Percentiles rank a stretch among this genome's conserved stretches.
These are phyloP conservation scores for Papiliotrema terrestris DNA, from an alignment of 1,284 basidiomycete species.

Conservation along the genomic window DNA sequence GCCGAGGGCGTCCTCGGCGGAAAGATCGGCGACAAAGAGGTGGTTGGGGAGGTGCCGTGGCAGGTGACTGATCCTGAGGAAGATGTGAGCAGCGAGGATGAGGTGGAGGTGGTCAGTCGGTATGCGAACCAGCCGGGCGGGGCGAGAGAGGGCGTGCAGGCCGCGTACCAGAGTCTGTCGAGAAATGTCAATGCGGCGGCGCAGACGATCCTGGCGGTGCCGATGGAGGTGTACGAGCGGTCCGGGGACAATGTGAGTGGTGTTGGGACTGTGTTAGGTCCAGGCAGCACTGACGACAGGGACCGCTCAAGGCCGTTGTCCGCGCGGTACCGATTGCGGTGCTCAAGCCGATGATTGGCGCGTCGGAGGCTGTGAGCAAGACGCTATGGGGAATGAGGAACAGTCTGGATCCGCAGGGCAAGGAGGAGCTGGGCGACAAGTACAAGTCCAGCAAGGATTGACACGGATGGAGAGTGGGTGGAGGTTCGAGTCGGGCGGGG, in stretches of 20 bases:
- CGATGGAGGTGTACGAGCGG: constrained; percentile 97
- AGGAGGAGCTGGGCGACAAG: constrained; percentile 77
- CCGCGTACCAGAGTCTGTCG: constrained; percentile 79
- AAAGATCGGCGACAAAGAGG: constrained; percentile 22
- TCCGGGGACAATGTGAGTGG: constrained; percentile 73
- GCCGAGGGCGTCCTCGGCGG: constrained; percentile 89
- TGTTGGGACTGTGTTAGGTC: background rate
- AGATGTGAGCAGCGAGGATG: constrained; percentile 44
- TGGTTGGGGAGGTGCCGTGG: constrained; percentile 15
- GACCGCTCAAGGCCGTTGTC: constrained; percentile 84
- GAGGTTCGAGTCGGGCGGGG: too few species aligned
- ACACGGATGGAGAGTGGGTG: background rate
- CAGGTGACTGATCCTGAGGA: constrained; percentile 5
- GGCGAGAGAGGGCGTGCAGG: constrained; percentile 81
- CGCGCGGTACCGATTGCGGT: constrained; percentile 96
- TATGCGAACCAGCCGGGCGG: constrained; percentile 87
- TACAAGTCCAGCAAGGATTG: constrained; percentile 58
- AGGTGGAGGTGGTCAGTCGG: constrained; percentile 63
- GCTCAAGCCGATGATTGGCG: constrained; percentile 92
- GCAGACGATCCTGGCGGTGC: constrained; percentile 95
- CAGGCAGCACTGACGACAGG: constrained; percentile 53
- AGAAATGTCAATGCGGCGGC: constrained; percentile 87
- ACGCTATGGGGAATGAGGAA: constrained; percentile 90
- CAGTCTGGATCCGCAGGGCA: constrained; percentile 73
- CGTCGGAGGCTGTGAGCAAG: constrained; percentile 92